Conservation (phyloP, 768 basidiomycete genomes). For the Floccularia luteovirens region DNA sequence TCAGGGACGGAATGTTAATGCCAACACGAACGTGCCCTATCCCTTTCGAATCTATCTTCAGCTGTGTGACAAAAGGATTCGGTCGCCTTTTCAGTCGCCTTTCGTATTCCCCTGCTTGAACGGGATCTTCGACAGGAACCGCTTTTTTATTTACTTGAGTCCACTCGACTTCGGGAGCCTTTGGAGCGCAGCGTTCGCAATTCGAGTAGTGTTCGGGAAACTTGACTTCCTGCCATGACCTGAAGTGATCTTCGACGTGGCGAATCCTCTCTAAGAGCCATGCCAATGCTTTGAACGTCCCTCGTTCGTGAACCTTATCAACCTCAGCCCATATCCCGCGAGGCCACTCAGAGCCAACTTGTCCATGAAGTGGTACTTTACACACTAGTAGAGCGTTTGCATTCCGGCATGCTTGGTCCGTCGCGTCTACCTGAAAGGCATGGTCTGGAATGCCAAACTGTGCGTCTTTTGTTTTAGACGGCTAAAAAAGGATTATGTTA, state of each 20-base stretch:
- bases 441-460: constrained; percentile 58
- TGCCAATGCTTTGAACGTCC: constrained; percentile 71
- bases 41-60: constrained; percentile 55
- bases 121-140: constrained; percentile 72
- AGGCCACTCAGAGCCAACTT: constrained; percentile 78
- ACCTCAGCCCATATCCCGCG: constrained; percentile 68
- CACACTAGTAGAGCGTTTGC: constrained; percentile 80
- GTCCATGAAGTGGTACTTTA: constrained; percentile 58
- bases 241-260: constrained; percentile 58
- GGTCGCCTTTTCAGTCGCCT: constrained; percentile 83
- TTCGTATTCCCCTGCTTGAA: constrained; percentile 86
- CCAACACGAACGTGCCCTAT: constrained; percentile 75
- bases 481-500: constrained; percentile 24
- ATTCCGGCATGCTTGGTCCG: constrained; percentile 57
- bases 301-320: constrained; percentile 80
- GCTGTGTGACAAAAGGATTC: constrained; percentile 78
- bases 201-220: constrained; percentile 34
- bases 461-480: constrained; percentile 46
- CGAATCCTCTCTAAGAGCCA: constrained; percentile 87
- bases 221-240: constrained; percentile 57
- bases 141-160: constrained; percentile 51
- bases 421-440: constrained; percentile 39
- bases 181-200: constrained; percentile 81
- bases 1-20: constrained; percentile 78
- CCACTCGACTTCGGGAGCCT: constrained; percentile 73